Percentiles rank a stretch among this genome's conserved stretches.
Conservation (phyloP, 2,329 filamentous ascomycete genomes). For the Chlorencoelia australis region DNA sequence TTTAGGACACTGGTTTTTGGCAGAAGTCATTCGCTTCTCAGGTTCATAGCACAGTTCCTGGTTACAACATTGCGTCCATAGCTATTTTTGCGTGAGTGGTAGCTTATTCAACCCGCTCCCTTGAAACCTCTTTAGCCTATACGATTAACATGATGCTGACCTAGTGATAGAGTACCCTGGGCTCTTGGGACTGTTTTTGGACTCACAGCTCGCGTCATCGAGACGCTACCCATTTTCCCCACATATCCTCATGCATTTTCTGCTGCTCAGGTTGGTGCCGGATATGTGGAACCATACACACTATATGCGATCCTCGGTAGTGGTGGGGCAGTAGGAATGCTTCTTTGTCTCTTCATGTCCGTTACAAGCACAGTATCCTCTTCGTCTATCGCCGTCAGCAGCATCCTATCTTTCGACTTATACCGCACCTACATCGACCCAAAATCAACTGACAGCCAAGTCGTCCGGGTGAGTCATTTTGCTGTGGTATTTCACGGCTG, state of each 20-base stretch:
- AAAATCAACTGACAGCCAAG: constrained; percentile 32
- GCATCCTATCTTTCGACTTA: constrained; percentile 40
- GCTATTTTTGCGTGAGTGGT: constrained; percentile 39
- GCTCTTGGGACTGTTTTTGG: constrained; percentile 37
- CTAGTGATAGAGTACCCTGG: too few relatives aligned
- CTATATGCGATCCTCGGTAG: constrained; percentile 23
- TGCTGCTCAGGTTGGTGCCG: constrained; percentile 15
- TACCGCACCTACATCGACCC: constrained; percentile 39
- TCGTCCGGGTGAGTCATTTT: constrained; percentile 36
- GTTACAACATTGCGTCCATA: constrained; percentile 32
- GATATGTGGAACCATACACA: constrained; percentile 24
- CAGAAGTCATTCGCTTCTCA: constrained; percentile 41
- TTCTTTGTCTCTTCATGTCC: constrained; percentile 42
- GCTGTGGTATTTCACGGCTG: constrained; percentile 36
- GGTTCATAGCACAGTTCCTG: constrained; percentile 35
- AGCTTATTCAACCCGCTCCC: too few relatives aligned
- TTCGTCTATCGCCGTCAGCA: constrained; percentile 40
- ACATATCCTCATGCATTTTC: constrained; percentile 25
- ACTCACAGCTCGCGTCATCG: constrained; percentile 35
- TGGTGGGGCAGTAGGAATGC: constrained; percentile 27
- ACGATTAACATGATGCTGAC: too few relatives aligned
- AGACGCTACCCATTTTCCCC: constrained; percentile 33
- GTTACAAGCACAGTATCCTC: constrained; percentile 40
- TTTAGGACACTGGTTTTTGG: constrained; percentile 40
- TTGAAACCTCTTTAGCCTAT: too few relatives aligned